phyloP scores from a whole-genome alignment of 2,329 filamentous ascomycete genomes.

The Pyrenophora seminiperda region DNA sequence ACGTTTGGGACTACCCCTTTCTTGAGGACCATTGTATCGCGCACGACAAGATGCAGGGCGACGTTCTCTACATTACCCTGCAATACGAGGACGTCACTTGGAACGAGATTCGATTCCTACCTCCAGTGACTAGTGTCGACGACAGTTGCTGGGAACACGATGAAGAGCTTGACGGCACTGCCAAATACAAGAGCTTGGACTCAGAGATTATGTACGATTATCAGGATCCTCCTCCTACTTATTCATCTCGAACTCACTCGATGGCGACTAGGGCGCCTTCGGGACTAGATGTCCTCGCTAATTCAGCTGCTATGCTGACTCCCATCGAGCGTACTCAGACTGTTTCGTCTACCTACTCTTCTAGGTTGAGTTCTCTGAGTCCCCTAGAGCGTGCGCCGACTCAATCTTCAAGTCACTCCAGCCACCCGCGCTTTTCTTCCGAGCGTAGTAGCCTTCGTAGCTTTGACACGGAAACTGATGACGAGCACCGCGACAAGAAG shows the following conservation, averaged over 20 bases:
- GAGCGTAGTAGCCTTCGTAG: conserved; percentile 46
- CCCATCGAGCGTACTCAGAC: conserved; percentile 41
- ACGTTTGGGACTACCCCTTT: conserved; percentile 49
- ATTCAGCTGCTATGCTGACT: conserved; percentile 45
- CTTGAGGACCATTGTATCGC: conserved; percentile 50
- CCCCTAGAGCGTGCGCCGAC: conserved; percentile 21
- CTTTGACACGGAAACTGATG: conserved; percentile 46
- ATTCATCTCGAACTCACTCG: conserved; percentile 50
- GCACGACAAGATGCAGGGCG: conserved; percentile 50
- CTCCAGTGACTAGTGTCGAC: conserved; percentile 38
- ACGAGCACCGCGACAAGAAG: conserved; percentile 50
- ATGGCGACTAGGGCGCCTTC: conserved; percentile 46
- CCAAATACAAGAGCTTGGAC: conserved; percentile 46
- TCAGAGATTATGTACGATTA: conserved; percentile 52
- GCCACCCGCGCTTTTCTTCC: conserved; percentile 35
- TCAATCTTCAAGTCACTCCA: conserved; percentile 26
- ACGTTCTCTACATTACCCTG: conserved; percentile 49
- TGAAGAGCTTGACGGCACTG: conserved; percentile 47
- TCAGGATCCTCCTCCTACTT: conserved; percentile 50
- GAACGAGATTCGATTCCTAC: conserved; percentile 48
- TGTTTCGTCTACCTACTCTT: conserved; percentile 18
- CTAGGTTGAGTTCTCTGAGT: conserved; percentile 18
- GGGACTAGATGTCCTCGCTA: conserved; percentile 46
- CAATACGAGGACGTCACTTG: conserved; percentile 49
- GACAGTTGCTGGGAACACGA: conserved; percentile 49